Evolutionary conservation across 441 rosid species (phyloP).

Genomic region (Theobroma grandiflorum): DNA sequence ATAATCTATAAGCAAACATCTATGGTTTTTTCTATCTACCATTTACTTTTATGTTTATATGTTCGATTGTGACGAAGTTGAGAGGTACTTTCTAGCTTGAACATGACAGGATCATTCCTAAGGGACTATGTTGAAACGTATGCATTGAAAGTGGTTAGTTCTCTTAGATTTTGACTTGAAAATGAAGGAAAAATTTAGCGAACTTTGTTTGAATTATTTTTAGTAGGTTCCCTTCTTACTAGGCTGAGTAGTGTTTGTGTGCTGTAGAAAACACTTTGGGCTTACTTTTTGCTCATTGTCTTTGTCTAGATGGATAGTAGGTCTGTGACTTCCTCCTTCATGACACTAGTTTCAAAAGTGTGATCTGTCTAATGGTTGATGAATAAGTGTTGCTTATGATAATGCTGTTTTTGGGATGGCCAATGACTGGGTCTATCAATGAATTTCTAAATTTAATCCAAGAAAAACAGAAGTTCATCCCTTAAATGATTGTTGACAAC

Average conservation of each 20-base stretch:
- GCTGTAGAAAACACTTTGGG: background rate
- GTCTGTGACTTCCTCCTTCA: background rate
- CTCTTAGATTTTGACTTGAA: slow-evolving; percentile 19
- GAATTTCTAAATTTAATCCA: background rate
- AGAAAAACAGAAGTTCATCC: background rate
- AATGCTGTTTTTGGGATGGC: background rate
- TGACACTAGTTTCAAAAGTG: background rate
- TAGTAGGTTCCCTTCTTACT: background rate
- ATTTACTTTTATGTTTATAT: slow-evolving; percentile 2
- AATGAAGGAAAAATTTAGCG: background rate
- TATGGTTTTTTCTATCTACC: no score
- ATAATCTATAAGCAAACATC: background rate
- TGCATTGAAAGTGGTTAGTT: background rate
- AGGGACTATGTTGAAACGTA: background rate
- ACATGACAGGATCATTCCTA: background rate
- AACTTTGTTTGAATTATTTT: background rate
- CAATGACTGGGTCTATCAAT: background rate
- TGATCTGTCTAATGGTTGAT: background rate
- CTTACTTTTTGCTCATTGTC: background rate
- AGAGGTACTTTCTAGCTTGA: background rate
- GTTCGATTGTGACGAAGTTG: background rate
- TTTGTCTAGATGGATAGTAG: background rate
- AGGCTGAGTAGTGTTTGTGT: background rate
- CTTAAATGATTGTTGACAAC: background rate
- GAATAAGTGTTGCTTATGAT: background rate